phyloP scores from a whole-genome alignment of 1,139 yeast species.

The Suhomyces atakaporum region DNA sequence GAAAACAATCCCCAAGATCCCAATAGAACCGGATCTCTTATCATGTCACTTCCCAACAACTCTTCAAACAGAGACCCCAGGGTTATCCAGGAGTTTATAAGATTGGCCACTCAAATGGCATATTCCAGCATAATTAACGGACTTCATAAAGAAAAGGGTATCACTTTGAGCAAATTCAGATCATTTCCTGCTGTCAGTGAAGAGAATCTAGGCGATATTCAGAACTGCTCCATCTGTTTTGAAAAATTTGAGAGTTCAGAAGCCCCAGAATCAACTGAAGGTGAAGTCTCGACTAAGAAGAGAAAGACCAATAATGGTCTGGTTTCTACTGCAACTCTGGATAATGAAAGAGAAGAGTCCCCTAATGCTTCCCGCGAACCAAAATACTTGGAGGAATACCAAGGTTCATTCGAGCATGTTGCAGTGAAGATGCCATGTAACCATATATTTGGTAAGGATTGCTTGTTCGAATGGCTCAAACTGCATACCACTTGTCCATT shows the following conservation, averaged over 20 bases:
- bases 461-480: conserved; percentile 76
- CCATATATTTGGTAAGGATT: conserved; percentile 73
- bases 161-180: conserved; percentile 54
- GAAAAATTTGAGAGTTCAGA: conserved; percentile 45
- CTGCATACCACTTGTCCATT: conserved; percentile 75
- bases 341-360: conserved; percentile 6
- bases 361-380: conserved; percentile 7
- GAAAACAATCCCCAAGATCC: conserved; percentile 43
- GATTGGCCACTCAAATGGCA: conserved; percentile 71
- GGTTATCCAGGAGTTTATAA: conserved; percentile 56
- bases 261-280: conserved; percentile 14
- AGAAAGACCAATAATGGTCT: conserved; percentile 9
- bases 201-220: conserved; percentile 32
- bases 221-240: conserved; percentile 67
- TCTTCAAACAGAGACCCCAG: conserved; percentile 56
- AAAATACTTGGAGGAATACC: conserved; percentile 28
- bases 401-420: conserved; percentile 50
- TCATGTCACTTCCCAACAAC: conserved; percentile 65
- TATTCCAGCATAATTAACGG: conserved; percentile 57
- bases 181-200: conserved; percentile 41
- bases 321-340: conserved; percentile 8
- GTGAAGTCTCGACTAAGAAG: conserved; percentile 21
- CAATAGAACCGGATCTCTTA: conserved; percentile 54
- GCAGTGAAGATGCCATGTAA: conserved; percentile 80
- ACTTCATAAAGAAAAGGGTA: conserved; percentile 47